Base-by-base conservation (phyloP, 202 grass and related monocot species). In the Eragrostis tef region DNA sequence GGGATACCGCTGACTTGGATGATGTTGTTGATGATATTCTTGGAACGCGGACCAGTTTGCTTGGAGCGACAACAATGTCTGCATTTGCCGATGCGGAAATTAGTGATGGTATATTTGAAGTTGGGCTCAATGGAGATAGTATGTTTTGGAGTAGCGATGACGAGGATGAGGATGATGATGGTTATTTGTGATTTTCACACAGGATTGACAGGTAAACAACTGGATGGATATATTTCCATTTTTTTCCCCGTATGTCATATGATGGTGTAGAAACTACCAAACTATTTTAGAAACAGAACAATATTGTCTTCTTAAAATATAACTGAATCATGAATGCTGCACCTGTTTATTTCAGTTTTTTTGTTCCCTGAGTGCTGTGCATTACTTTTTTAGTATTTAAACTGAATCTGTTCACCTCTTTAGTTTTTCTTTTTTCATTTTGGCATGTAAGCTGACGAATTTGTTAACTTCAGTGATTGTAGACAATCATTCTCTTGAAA, bases 101-200 rank as follows among this genome's bases (percentile, higher is more conserved):
- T 62, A 78, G 78, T 14, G 78, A 92, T 81, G 84, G 58, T 31
- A 52, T 91, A 72, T 73, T 72, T 50, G 85, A 84, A 17, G 75
- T 75, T 60, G 74, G 69, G 24, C 16, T 86, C 11, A 73, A 83
- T 9, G 70, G 54, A 19, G 76, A 77, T 17, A n/a, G 49, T 73
- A 73, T 81, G 73, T 64, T 89, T 72, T 91, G 86, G 86, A 85
- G 86, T 50, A 83, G 79, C 2, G 86, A 80, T 0, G 74, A 86
- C 1, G 83, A 91, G 20, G 89, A 88, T n/a, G 89, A 83, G 13
- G 89, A 88, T 29, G 83, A 83, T 10, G 89, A 88, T 29, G 83
- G 56, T 51, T 91, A 88, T 57, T 71, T 83, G 75, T 91, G 82
- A 91, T 58, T 29, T 60, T 71, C 6, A 11, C 14, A 17, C n/a